phyloP scores from a whole-genome alignment of 2,329 filamentous ascomycete genomes.

The Fusarium transvaalense region DNA sequence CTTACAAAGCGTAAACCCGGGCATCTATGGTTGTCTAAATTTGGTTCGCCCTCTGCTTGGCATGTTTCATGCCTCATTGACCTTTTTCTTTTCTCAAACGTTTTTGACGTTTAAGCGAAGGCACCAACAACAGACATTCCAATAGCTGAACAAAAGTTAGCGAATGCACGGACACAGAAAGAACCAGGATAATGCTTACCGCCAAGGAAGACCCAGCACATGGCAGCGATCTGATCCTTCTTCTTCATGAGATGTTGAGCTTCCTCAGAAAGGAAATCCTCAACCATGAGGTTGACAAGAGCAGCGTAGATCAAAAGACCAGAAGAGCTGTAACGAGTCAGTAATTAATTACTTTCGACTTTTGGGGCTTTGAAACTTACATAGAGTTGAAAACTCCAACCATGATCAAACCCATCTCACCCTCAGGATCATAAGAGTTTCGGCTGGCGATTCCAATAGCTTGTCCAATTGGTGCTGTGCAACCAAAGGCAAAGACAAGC shows the following conservation, averaged over 20 bases:
- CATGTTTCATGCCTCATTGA: background rate
- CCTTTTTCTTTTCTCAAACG: slow-evolving; percentile 11
- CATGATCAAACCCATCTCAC: slow-evolving; percentile 72
- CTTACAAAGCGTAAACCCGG: background rate
- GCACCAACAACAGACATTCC: slow-evolving; percentile 40
- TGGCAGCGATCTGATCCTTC: slow-evolving; percentile 66
- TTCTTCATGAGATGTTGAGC: slow-evolving; percentile 62
- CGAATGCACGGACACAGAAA: background rate
- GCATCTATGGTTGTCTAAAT: background rate
- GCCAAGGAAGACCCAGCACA: slow-evolving; percentile 64
- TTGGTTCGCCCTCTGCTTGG: background rate
- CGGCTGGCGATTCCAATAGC: slow-evolving; percentile 71
- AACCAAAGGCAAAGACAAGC: slow-evolving; percentile 72
- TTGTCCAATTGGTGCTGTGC: slow-evolving; percentile 73
- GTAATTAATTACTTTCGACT: no score
- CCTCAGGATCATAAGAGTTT: slow-evolving; percentile 71
- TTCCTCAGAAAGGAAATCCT: slow-evolving; percentile 74
- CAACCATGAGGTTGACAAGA: slow-evolving; percentile 72
- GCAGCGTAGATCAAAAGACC: slow-evolving; percentile 73
- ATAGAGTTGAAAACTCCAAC: slow-evolving; percentile 76
- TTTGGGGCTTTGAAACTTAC: no score
- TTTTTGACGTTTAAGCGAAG: slow-evolving; percentile 23
- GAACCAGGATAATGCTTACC: slow-evolving; percentile 54
- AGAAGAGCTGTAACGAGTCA: slow-evolving; percentile 60
- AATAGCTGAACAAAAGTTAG: slow-evolving; percentile 25